Percentiles rank a stretch among this genome's conserved stretches.
phyloP scores from a whole-genome alignment of 148 eudicot species.

The Rhododendron henanense region DNA sequence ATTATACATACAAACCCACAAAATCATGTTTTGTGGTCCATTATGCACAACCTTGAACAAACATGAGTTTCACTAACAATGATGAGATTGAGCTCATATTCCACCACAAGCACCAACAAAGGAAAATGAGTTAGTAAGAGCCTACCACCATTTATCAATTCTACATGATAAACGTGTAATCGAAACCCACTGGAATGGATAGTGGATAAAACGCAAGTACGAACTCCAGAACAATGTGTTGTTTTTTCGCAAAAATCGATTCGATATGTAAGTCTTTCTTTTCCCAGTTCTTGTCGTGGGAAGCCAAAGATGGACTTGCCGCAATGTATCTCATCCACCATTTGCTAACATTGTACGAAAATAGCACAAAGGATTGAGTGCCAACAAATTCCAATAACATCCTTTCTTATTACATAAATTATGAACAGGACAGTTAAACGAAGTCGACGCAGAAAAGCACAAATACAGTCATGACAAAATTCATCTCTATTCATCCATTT shows the following conservation, averaged over 20 bases:
- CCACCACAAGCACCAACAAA: background rate
- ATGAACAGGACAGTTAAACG: background rate
- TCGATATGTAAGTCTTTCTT: background rate
- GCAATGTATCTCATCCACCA: too few species aligned
- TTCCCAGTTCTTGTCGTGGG: background rate
- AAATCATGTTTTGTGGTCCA: background rate
- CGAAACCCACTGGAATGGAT: background rate
- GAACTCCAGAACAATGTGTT: background rate
- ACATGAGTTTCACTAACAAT: background rate
- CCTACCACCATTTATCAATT: background rate
- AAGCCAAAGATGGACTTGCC: too few species aligned
- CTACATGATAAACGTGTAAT: background rate
- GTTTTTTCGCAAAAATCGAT: background rate
- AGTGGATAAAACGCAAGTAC: background rate
- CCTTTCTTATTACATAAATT: too few species aligned
- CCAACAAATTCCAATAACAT: too few species aligned
- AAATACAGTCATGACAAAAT: background rate
- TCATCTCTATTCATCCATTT: background rate
- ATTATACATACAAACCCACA: background rate
- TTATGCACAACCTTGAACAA: background rate
- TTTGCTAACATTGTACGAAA: too few species aligned
- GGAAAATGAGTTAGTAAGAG: background rate
- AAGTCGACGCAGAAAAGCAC: background rate
- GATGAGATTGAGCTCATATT: background rate
- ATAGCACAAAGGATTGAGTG: too few species aligned